A percentile compares a stretch with the other conserved stretches of the same genome.
Conservation (phyloP, 768 basidiomycete genomes). For the Russula virescens region DNA sequence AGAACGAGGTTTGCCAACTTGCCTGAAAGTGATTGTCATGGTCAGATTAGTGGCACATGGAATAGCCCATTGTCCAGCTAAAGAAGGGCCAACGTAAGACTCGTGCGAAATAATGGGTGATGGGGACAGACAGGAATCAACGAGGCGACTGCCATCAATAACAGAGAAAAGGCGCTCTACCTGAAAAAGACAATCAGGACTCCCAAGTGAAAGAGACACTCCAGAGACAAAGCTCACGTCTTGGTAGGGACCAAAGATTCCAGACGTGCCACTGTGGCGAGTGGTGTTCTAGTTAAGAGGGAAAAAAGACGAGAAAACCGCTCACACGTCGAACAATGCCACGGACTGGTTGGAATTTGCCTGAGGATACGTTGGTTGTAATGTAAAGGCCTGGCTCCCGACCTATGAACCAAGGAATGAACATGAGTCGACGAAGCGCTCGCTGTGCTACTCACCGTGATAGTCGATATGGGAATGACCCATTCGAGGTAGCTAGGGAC, state of each 20-base stretch:
- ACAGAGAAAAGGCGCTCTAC: conserved; percentile 59
- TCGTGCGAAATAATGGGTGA: neutral
- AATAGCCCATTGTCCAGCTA: conserved; percentile 68
- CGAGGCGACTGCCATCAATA: conserved; percentile 61
- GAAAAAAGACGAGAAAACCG: conserved; percentile 19
- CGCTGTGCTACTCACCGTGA: conserved; percentile 41
- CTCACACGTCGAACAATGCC: conserved; percentile 70
- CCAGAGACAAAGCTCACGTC: conserved; percentile 45
- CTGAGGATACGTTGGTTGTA: conserved; percentile 59
- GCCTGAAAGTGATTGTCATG: conserved; percentile 70
- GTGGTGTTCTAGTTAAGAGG: neutral
- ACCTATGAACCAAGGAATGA: neutral
- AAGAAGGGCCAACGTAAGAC: neutral
- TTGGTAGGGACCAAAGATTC: conserved; percentile 71
- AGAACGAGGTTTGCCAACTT: conserved; percentile 22
- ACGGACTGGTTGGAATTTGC: conserved; percentile 50
- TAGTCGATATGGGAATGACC: conserved; percentile 54
- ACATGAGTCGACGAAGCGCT: neutral
- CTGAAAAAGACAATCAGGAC: conserved; percentile 33
- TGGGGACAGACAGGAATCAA: conserved; percentile 46
- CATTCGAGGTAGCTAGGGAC: conserved; percentile 70
- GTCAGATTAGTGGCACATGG: conserved; percentile 59
- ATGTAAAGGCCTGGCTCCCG: conserved; percentile 34
- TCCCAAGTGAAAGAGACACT: neutral
- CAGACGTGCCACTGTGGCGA: conserved; percentile 52